Evolutionary conservation across 352 stramenopile species (phyloP), one percentile per base, ranked within the genome.

Genomic region (Aphanomyces stellatus): DNA sequence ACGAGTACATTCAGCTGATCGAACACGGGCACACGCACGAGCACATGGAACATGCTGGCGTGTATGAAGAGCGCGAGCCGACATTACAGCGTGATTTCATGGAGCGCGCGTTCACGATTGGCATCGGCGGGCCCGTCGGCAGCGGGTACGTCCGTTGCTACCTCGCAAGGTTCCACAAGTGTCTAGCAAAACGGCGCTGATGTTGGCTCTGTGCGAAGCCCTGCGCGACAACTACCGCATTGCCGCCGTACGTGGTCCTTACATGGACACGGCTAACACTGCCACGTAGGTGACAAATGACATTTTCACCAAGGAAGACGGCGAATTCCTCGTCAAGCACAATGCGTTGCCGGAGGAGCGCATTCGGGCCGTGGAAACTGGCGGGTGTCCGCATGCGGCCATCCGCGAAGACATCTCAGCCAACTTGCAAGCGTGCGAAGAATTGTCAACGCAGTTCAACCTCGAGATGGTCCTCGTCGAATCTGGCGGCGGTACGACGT

Each of bases 231-330:
- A 78, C 35, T 73, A 81, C 67, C 95, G 82, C 69, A 81, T 97
- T 51, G 87, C 77, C 24, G 88, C 88, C 7, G 87, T 89, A 40
- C 49, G 72, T 71, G 4, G 10, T 49, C 27, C 33, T 22, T 8
- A 15, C 35, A 64, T 51, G 22, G 27, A 13, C 51, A 11, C 27
- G 19, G 2, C 51, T 35, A 33, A 35, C 25, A 10, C 48, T 6
- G 35, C 43, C 15, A 73, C 86, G 4, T 51, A 81, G 76, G 88
- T 99, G n/a, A 99, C 96, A 7, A 99, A 99, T 77, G 96, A 99
- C 65, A 99, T 99, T 70, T 99, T 99, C 72, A 99, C 96, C 30
- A 88, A 96, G 68, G 96, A 99, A 76, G 96, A 99, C 82, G 92
- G 91, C 28, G 94, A 99, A 80, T 99, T 99, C 76, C 88, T 99